Evolutionary conservation across 2,329 filamentous ascomycete genomes (phyloP), one percentile per base, ranked within the genome.

Genomic region (Hypoxylon sp.): DNA sequence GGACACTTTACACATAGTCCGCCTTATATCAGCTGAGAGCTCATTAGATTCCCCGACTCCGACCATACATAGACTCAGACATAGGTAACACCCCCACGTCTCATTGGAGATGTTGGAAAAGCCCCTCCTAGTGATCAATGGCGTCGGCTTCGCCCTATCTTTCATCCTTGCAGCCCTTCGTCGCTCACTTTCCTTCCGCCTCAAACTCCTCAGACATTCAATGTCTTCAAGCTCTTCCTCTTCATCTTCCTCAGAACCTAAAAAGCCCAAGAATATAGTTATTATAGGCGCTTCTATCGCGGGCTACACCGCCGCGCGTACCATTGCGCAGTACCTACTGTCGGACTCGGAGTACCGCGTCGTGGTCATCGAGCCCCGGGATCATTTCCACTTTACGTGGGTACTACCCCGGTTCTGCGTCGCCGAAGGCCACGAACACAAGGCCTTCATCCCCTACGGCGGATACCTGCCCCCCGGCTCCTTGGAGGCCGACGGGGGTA

Each of bases 341-440:
- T 80, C 82, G 0, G 78, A 83, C 35, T 81, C 79, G 35, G 78
- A 74, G 8, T 88, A 84, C 74, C 81, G 82, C 3, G 83, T 89
- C 3, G 78, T 90, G 0, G 78, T 90, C 3, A 74, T 91, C 29
- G 88, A 91, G 75, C 86, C 84, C 50, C 87, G 88, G 73, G 84
- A 82, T 3, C 88, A 90, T 75, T 88, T 90, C 75, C 85, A 90
- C 69, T 89, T 87, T 72, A 85, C 86, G 0, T 91, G 87, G 82
- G 83, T 85, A 11, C 82, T 90, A 39, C 88, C 89, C 0, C 83
- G 88, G 3, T 89, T 86, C 74, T 86, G 83, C 44, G 87, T 90
- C 13, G 79, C 87, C 4, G 77, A 81, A n/a, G 84, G 83, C 19
- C 84, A 88, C 51, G 88, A 90, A 67, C 77, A 86, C 62, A 86